These are phyloP conservation scores for Berberis vulgaris DNA, from an alignment of 164 flowering plant genomes.

Conservation along the genomic window DNA sequence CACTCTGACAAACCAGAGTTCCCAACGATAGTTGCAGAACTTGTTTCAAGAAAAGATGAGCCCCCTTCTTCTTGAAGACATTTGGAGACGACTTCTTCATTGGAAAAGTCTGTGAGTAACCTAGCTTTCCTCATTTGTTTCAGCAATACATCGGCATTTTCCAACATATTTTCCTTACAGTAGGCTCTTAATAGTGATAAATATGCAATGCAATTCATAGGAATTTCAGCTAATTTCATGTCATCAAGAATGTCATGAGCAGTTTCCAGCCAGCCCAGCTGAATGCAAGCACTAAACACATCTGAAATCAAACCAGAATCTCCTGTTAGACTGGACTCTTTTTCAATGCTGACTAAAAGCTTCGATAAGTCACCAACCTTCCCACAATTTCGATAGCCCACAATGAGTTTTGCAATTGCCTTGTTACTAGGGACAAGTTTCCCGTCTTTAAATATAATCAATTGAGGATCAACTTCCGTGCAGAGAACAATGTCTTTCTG, in stretches of 20 bases:
- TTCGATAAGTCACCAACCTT: conserved; percentile 44
- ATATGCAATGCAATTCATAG: conserved; percentile 23
- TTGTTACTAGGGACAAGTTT: conserved; percentile 40
- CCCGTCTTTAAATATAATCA: conserved; percentile 35
- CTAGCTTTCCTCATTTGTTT: conserved; percentile 56
- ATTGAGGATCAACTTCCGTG: conserved; percentile 23
- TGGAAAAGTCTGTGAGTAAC: conserved; percentile 13
- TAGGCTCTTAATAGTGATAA: conserved; percentile 49
- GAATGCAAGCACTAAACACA: conserved; percentile 55
- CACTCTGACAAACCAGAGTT: conserved; percentile 30
- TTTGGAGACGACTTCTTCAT: conserved; percentile 20
- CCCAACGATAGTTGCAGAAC: background rate
- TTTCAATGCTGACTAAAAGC: conserved; percentile 37
- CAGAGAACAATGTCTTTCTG: conserved; percentile 37
- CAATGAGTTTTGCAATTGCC: conserved; percentile 57
- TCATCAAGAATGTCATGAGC: conserved; percentile 91
- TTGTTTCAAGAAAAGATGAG: conserved; percentile 1
- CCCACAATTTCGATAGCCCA: conserved; percentile 31
- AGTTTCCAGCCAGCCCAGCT: conserved; percentile 59
- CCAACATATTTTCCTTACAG: conserved; percentile 31
- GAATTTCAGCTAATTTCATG: conserved; percentile 37
- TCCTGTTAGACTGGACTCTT: conserved; percentile 11
- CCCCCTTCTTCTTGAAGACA: conserved; percentile 13
- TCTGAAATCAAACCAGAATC: conserved; percentile 29
- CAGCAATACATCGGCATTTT: conserved; percentile 46